Evolutionary conservation across 495 filamentous ascomycete genomes (phyloP).

Genomic region (Paragyromitra xinjiangensis): DNA sequence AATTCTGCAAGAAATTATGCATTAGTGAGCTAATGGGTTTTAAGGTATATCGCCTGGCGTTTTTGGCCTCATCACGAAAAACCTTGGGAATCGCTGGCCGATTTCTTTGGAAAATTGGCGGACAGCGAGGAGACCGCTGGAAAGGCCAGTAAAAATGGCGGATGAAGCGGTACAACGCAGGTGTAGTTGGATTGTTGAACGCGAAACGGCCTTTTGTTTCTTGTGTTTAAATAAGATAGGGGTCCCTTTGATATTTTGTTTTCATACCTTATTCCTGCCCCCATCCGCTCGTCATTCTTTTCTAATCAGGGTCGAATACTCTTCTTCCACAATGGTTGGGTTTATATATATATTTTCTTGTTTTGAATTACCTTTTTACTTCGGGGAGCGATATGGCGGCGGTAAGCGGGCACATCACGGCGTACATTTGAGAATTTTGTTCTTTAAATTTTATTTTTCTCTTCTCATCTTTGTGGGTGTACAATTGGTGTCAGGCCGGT

Average conservation of each 20-base stretch:
- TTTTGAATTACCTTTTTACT: slow-evolving; percentile 33
- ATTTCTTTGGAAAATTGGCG: slow-evolving; percentile 52
- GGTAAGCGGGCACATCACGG: slow-evolving; percentile 48
- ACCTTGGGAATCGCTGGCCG: slow-evolving; percentile 54
- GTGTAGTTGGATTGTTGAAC: slow-evolving; percentile 35
- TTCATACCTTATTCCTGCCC: slow-evolving; percentile 31
- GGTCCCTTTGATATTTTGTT: slow-evolving; percentile 19
- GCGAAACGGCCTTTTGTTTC: slow-evolving; percentile 33
- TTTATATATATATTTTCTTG: slow-evolving; percentile 41
- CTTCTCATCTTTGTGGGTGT: slow-evolving; percentile 50
- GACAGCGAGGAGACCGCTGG: slow-evolving; percentile 47
- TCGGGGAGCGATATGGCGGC: slow-evolving; percentile 38
- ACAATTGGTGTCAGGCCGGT: slow-evolving; percentile 51
- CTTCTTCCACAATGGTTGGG: slow-evolving; percentile 34
- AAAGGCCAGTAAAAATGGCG: slow-evolving; percentile 30
- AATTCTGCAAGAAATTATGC: neutral
- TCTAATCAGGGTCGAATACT: slow-evolving; percentile 16
- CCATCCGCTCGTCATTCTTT: slow-evolving; percentile 21
- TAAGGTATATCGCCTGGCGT: slow-evolving; percentile 55
- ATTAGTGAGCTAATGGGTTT: slow-evolving; percentile 20
- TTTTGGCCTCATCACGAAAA: slow-evolving; percentile 55
- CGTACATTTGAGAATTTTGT: slow-evolving; percentile 56
- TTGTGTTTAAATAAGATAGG: slow-evolving; percentile 39
- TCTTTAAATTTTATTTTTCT: slow-evolving; percentile 51
- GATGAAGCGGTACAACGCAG: slow-evolving; percentile 35